Evolutionary conservation across 257 asterid genomes (phyloP).

Genomic region (Salvia splendens): DNA sequence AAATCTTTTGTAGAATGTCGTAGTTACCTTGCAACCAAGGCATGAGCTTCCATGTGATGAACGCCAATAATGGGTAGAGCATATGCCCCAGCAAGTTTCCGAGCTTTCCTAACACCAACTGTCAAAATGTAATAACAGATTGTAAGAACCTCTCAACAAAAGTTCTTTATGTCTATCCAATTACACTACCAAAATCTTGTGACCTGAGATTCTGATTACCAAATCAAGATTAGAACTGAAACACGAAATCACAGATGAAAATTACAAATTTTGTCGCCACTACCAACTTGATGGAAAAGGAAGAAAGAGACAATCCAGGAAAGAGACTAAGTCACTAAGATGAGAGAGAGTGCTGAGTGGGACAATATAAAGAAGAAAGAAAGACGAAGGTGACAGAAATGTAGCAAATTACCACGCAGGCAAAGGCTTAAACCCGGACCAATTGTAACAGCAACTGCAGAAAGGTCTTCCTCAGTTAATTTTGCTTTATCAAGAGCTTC

Average conservation of each 20-base stretch:
- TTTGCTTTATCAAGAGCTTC: conserved; percentile 91
- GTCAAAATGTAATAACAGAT: conserved; percentile 31
- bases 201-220: neutral
- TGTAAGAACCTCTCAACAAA: conserved; percentile 3
- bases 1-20: conserved; percentile 4
- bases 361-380: neutral
- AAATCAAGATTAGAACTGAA: conserved; percentile 10
- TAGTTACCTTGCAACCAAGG: conserved; percentile 85
- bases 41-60: conserved; percentile 99
- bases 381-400: conserved; percentile 15
- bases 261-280: neutral
- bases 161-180: conserved; percentile 2
- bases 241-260: neutral
- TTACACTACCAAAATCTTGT: neutral
- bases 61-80: conserved; percentile 82
- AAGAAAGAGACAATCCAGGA: neutral
- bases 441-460: conserved; percentile 98
- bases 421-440: conserved; percentile 99
- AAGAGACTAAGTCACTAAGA: conserved; percentile 5
- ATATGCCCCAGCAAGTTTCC: conserved; percentile 75
- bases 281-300: neutral
- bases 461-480: conserved; percentile 73
- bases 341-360: neutral
- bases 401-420: conserved; percentile 66
- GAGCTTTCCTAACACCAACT: conserved; percentile 98